Base-by-base conservation (phyloP, 2,329 filamentous ascomycete species). In the Keithomyces neogunnii region DNA sequence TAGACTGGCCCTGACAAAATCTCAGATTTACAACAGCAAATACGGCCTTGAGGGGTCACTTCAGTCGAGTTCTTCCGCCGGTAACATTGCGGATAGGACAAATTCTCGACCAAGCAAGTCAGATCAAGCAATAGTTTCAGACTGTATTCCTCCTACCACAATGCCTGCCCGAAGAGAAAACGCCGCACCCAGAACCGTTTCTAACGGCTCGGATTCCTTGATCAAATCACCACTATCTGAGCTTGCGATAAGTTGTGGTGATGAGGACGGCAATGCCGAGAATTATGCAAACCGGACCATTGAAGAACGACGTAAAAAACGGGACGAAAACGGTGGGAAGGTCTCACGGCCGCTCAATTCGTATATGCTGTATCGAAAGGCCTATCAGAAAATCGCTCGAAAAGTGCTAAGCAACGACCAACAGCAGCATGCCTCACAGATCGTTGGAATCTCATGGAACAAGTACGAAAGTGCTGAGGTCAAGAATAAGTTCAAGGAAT, bases 301-400 rank as follows among this genome's bases (percentile, higher is more conserved):
- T 30, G 50, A 52, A 30, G 47, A 50, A 46, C 51, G 53, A 46
- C 32, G 44, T n/a, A 55, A 50, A 49, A 36, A 47, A 2, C 19
- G 30, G 6, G 36, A 52, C 19, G 48, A 53, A 30, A 11, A 35
- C 33, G 33, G 33, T 13, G 77, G 78, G 2, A 77, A 76, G 55
- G 70, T 92, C 36, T 77, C 77, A 3, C 80, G 93, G 32, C 91
- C 93, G 3, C 95, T 96, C 86, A 99, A 99, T 67, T 92, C 89
- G 1, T 99, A 97, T 73, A 96, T 99, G 86, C 75, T 99, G 48
- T 99, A 99, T 67, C 86, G 93, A 42, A 96, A 93, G 58, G 89
- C 89, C 5, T 96, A 89, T 64, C 88, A 95, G 54, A 88, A 93
- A 55, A 78, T 90, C 33, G 89, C 88, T n/a, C 48, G 50, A 53